phyloP scores from a whole-genome alignment of 352 stramenopile genomes.

The Phytophthora colocasiae region DNA sequence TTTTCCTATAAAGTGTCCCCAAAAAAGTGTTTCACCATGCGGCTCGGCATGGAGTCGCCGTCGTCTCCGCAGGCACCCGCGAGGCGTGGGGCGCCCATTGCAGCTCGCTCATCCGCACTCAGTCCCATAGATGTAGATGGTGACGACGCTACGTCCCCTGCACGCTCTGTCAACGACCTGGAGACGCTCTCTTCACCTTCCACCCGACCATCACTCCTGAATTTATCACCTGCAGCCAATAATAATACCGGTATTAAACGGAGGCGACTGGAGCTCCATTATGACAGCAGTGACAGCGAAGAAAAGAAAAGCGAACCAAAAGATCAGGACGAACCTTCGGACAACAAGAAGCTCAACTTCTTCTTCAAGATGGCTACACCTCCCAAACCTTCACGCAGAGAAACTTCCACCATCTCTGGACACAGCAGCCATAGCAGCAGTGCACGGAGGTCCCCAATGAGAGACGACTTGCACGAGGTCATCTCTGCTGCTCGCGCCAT shows the following conservation, averaged over 20 bases:
- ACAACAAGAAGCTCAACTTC: constrained; percentile 31
- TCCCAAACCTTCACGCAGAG: constrained; percentile 3
- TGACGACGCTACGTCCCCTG: constrained; percentile 18
- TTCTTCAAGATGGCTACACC: constrained; percentile 35
- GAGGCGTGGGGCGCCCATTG: neutral
- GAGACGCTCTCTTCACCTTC: constrained; percentile 1
- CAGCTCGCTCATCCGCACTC: constrained; percentile 16
- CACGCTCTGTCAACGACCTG: neutral
- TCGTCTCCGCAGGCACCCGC: constrained; percentile 12
- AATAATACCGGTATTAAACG: constrained; percentile 9
- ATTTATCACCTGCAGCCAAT: neutral
- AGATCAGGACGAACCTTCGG: constrained; percentile 9
- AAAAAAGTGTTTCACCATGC: constrained; percentile 21
- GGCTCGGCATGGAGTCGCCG: constrained; percentile 24
- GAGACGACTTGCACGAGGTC: constrained; percentile 16
- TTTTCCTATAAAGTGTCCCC: no score
- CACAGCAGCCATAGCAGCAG: constrained; percentile 15
- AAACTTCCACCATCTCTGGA: neutral
- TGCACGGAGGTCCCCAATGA: constrained; percentile 1
- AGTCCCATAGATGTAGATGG: constrained; percentile 40
- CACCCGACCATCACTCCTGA: constrained; percentile 32
- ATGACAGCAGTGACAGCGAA: constrained; percentile 31
- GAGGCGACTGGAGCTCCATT: neutral
- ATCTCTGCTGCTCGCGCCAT: constrained; percentile 42
- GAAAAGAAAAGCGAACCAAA: constrained; percentile 16